These are phyloP conservation scores for Medicago truncatula DNA, from an alignment of 306 rosid species.

Conservation along the genomic window DNA sequence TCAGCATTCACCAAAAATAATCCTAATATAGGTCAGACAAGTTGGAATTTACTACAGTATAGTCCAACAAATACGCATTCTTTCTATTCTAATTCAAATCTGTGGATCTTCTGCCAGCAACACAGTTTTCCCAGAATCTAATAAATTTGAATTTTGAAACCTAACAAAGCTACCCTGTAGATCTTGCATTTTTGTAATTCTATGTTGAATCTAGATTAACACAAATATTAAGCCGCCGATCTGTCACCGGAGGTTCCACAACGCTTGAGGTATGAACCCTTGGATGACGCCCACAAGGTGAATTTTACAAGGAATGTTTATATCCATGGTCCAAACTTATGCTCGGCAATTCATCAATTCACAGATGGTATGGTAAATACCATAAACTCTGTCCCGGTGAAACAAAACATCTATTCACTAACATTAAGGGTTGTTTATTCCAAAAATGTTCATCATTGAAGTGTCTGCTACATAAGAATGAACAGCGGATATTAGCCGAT, in stretches of 20 bases:
- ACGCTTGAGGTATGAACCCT: constrained; percentile 38
- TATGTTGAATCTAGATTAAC: constrained; percentile 22
- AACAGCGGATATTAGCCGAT: constrained; percentile 7
- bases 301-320: constrained; percentile 27
- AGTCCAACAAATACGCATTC: constrained; percentile 20
- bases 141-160: constrained; percentile 35
- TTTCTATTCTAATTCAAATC: constrained; percentile 28
- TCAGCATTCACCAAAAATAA: constrained; percentile 24
- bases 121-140: constrained; percentile 21
- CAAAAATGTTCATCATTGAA: constrained; percentile 24
- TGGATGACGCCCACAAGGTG: constrained; percentile 18
- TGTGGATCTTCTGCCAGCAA: constrained; percentile 27
- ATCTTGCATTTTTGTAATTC: constrained; percentile 27
- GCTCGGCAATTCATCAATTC: constrained; percentile 34
- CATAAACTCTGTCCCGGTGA: constrained; percentile 38
- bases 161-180: constrained; percentile 36
- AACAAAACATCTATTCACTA: constrained; percentile 17
- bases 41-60: constrained; percentile 29
- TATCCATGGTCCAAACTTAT: constrained; percentile 34
- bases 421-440: constrained; percentile 11
- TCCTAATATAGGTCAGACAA: constrained; percentile 25
- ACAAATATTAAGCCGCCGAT: constrained; percentile 20
- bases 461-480: constrained; percentile 24
- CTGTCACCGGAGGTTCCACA: constrained; percentile 31
- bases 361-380: constrained; percentile 33